Evolutionary conservation across 257 asterid genomes (phyloP).

Genomic region (Agastache rugosa): DNA sequence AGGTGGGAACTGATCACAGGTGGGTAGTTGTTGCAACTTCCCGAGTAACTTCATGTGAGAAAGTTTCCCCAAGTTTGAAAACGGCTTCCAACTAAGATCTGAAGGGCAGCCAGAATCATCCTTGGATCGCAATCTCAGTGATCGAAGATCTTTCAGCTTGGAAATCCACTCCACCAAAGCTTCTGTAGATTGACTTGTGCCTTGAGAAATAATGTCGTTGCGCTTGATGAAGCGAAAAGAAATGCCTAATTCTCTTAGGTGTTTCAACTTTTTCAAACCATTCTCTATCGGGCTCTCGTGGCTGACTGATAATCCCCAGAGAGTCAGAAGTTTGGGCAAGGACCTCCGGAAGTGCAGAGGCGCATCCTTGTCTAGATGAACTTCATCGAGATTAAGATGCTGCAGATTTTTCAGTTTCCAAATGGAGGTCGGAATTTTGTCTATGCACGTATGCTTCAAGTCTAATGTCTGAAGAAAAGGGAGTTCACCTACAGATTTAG

Average conservation of each 20-base stretch:
- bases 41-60: constrained; percentile 36
- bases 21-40: constrained; percentile 31
- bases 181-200: not conserved
- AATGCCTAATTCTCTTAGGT: constrained; percentile 36
- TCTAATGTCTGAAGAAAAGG: constrained; percentile 33
- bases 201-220: not conserved
- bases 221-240: constrained; percentile 25
- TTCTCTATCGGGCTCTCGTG: constrained; percentile 28
- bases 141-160: constrained; percentile 19
- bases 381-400: constrained; percentile 35
- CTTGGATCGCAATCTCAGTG: constrained; percentile 34
- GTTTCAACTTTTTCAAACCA: constrained; percentile 24
- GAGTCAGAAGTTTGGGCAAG: constrained; percentile 38
- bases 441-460: constrained; percentile 36
- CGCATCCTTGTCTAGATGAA: constrained; percentile 35
- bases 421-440: constrained; percentile 31
- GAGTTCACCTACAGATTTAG: constrained; percentile 35
- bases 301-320: constrained; percentile 34
- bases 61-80: constrained; percentile 7
- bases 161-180: constrained; percentile 34
- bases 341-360: constrained; percentile 1
- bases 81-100: constrained; percentile 25
- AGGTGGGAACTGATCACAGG: constrained; percentile 18
- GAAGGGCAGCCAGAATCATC: constrained; percentile 25
- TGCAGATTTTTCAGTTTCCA: constrained; percentile 38